These are phyloP conservation scores for Hypoxylon sp. DNA, from an alignment of 2,329 filamentous ascomycete genomes.

Conservation along the genomic window DNA sequence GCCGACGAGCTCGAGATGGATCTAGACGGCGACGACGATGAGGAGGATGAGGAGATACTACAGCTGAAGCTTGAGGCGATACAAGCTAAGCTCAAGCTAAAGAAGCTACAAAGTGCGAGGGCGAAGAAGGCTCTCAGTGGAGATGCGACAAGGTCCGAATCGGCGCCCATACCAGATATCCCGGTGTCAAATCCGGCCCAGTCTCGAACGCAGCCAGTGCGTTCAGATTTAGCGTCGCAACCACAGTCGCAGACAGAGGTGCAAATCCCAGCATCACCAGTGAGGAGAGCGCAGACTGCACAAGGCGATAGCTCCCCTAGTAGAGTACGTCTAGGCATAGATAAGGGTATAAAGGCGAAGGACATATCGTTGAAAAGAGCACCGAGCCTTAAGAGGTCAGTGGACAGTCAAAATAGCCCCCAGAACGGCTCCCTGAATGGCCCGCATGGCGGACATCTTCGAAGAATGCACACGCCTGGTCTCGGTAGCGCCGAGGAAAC, in stretches of 20 bases:
- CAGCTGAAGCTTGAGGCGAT: slow-evolving; percentile 88
- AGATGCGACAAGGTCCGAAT: slow-evolving; percentile 27
- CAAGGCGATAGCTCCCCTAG: slow-evolving; percentile 76
- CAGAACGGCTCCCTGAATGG: slow-evolving; percentile 47
- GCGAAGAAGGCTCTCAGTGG: slow-evolving; percentile 45
- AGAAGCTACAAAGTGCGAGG: slow-evolving; percentile 78
- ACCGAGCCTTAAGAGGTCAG: slow-evolving; percentile 54
- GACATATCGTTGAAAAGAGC: slow-evolving; percentile 87
- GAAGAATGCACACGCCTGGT: slow-evolving; percentile 53
- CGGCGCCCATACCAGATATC: slow-evolving; percentile 30
- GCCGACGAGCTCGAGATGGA: slow-evolving; percentile 45
- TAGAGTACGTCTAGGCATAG: slow-evolving; percentile 82
- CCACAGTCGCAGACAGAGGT: slow-evolving; percentile 54
- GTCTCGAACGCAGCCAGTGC: slow-evolving; percentile 28
- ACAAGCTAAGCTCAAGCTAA: slow-evolving; percentile 85
- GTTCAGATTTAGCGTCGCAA: slow-evolving; percentile 28
- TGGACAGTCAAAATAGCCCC: slow-evolving; percentile 41
- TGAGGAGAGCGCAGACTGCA: slow-evolving; percentile 63
- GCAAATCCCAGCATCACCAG: slow-evolving; percentile 79
- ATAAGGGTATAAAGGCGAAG: slow-evolving; percentile 81
- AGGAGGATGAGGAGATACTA: slow-evolving; percentile 84
- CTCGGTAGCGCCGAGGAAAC: slow-evolving; percentile 38
- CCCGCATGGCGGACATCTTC: slow-evolving; percentile 52
- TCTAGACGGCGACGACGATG: slow-evolving; percentile 66
- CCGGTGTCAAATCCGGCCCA: slow-evolving; percentile 33